Evolutionary conservation across 805 yeast genomes (phyloP).

Genomic region (Wickerhamomyces rabaulensis): DNA sequence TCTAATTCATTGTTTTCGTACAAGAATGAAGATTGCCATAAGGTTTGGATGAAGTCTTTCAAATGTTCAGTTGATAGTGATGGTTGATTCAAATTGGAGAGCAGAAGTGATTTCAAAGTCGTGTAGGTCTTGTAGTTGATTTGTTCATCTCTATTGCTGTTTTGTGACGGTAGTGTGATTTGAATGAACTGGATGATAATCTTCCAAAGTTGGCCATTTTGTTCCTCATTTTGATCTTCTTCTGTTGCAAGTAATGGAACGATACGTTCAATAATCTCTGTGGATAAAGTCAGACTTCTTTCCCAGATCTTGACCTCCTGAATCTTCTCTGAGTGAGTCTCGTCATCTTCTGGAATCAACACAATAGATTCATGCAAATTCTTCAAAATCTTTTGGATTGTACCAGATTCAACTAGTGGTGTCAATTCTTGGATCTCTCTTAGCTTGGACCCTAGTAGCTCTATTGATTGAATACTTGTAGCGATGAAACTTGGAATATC

Average conservation of each 20-base stretch:
- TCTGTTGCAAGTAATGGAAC: constrained; percentile 11
- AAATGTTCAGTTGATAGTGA: constrained; percentile 29
- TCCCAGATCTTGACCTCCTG: constrained; percentile 45
- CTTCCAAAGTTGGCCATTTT: constrained; percentile 29
- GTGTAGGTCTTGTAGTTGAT: constrained; percentile 42
- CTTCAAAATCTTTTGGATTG: constrained; percentile 39
- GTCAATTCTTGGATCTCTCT: constrained; percentile 24
- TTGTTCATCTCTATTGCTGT: constrained; percentile 33
- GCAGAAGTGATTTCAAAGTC: constrained; percentile 34
- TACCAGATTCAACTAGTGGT: constrained; percentile 38
- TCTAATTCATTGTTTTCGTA: constrained; percentile 57
- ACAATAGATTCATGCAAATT: constrained; percentile 50
- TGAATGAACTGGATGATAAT: constrained; percentile 36
- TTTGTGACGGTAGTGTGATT: constrained; percentile 32
- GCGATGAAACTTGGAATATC: constrained; percentile 64
- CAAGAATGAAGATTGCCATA: constrained; percentile 57
- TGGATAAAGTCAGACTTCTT: constrained; percentile 39
- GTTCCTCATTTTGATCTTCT: constrained; percentile 11
- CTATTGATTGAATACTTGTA: constrained; percentile 44
- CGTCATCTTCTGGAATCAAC: constrained; percentile 33
- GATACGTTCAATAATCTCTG: constrained; percentile 28
- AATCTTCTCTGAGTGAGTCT: constrained; percentile 7
- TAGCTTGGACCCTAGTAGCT: constrained; percentile 36
- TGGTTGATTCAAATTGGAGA: constrained; percentile 33
- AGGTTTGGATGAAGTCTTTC: constrained; percentile 37